Conservation (phyloP, 306 rosid genomes). For the Prunus salicina region DNA sequence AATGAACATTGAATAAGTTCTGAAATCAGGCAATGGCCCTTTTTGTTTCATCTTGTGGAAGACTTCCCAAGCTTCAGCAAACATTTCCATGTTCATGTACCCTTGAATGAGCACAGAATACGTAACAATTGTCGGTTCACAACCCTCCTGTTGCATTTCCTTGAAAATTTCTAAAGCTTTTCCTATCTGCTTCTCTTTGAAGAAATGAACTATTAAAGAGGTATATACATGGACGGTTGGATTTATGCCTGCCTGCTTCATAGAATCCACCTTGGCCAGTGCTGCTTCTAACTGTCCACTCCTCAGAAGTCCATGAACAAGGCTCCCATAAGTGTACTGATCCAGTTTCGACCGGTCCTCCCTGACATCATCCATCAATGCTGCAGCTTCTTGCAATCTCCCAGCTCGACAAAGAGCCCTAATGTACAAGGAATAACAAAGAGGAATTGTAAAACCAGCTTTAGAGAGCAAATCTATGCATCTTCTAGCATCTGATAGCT, state of each 20-base stretch:
- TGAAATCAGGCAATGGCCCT: conserved; percentile 84
- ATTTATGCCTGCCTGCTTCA: conserved; percentile 57
- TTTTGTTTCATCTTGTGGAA: conserved; percentile 58
- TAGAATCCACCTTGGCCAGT: conserved; percentile 52
- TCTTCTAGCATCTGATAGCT: conserved; percentile 51
- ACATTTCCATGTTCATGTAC: conserved; percentile 60
- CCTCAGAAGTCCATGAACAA: conserved; percentile 68
- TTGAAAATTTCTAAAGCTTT: conserved; percentile 51
- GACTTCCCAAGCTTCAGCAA: conserved; percentile 65
- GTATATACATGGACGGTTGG: conserved; percentile 80
- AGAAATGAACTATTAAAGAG: conserved; percentile 64
- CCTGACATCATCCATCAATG: conserved; percentile 41
- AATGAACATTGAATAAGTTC: conserved; percentile 71
- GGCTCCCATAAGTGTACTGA: conserved; percentile 70
- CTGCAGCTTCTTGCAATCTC: conserved; percentile 68
- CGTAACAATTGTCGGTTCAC: conserved; percentile 67
- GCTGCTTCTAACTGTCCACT: conserved; percentile 65
- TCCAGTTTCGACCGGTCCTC: conserved; percentile 42
- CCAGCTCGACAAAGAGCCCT: conserved; percentile 78
- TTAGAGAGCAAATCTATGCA: conserved; percentile 59
- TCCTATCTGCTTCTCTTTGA: conserved; percentile 53
- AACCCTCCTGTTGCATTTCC: conserved; percentile 63
- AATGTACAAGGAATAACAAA: conserved; percentile 53
- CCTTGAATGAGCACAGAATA: conserved; percentile 70
- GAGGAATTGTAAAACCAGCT: conserved; percentile 50